Conservation (phyloP, 2,329 filamentous ascomycete species). For the Aspergillus sp. region DNA sequence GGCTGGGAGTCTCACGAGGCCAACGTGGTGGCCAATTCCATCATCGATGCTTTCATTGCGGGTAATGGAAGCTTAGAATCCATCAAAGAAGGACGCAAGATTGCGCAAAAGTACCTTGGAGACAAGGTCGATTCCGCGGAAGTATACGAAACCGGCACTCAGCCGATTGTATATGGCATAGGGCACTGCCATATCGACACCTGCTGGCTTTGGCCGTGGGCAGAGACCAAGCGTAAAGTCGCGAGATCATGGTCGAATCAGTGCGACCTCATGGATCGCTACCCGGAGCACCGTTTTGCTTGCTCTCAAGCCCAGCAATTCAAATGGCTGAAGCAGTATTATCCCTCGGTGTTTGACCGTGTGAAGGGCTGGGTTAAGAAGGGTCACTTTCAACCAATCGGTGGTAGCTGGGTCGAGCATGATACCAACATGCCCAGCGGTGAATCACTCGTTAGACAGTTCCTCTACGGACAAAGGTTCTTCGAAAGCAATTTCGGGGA, state of each 20-base stretch:
- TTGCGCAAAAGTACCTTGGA: constrained; percentile 81
- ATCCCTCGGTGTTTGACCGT: constrained; percentile 83
- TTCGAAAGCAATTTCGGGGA: constrained; percentile 91
- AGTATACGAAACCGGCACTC: constrained; percentile 75
- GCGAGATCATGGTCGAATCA: constrained; percentile 96
- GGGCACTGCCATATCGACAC: constrained; percentile 98
- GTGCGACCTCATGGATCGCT: constrained; percentile 90
- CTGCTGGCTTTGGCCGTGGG: constrained; percentile 98
- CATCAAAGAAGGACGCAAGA: constrained; percentile 75
- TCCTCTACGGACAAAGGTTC: constrained; percentile 91
- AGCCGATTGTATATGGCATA: constrained; percentile 80
- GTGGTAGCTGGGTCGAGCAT: constrained; percentile 98
- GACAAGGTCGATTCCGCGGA: constrained; percentile 75
- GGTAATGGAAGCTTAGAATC: constrained; percentile 71
- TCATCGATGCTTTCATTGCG: constrained; percentile 86
- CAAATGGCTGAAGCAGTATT: constrained; percentile 91
- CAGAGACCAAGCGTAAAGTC: constrained; percentile 95
- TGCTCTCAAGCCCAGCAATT: constrained; percentile 96
- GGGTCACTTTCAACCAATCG: constrained; percentile 90
- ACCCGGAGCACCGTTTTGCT: constrained; percentile 89
- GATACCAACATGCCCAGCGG: constrained; percentile 97
- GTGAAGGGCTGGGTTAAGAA: constrained; percentile 90
- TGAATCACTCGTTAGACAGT: constrained; percentile 90
- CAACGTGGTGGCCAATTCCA: constrained; percentile 76
- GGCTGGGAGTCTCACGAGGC: constrained; percentile 89